Percentiles rank a stretch among this genome's conserved stretches.
Evolutionary conservation across 768 basidiomycete genomes (phyloP).

Genomic region (Rhodotorula sphaerocarpa): DNA sequence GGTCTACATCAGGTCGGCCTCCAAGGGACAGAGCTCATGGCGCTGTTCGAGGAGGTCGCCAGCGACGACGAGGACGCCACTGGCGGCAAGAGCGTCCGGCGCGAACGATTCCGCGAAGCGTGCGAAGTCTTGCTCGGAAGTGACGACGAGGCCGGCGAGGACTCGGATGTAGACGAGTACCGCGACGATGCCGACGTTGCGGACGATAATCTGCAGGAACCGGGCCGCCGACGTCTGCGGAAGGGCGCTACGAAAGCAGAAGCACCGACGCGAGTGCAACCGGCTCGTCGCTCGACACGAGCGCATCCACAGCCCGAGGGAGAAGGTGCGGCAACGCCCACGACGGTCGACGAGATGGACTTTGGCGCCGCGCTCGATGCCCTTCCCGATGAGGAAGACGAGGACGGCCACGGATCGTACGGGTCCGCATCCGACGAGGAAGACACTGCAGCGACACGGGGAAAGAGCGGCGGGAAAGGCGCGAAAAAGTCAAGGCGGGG

Average conservation of each 20-base stretch:
- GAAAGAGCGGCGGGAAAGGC: slow-evolving; percentile 7
- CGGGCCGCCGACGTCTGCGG: background rate
- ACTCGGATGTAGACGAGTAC: background rate
- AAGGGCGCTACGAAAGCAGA: background rate
- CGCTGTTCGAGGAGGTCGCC: slow-evolving; percentile 26
- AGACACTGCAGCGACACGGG: background rate
- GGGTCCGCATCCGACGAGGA: slow-evolving; percentile 3
- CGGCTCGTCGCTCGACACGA: background rate
- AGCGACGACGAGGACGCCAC: slow-evolving; percentile 13
- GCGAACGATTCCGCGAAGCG: slow-evolving; percentile 23
- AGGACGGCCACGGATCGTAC: background rate
- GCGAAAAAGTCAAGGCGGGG: background rate
- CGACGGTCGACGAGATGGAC: slow-evolving; percentile 7
- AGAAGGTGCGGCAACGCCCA: background rate
- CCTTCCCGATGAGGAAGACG: background rate
- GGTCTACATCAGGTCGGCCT: background rate
- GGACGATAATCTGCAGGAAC: background rate
- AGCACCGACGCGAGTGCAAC: background rate
- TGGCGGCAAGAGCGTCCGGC: slow-evolving; percentile 18
- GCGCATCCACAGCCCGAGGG: slow-evolving; percentile 6
- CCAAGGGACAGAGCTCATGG: slow-evolving; percentile 4
- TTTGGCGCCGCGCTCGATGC: slow-evolving; percentile 15
- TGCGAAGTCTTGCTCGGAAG: slow-evolving; percentile 7
- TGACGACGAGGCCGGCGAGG: background rate
- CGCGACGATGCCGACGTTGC: background rate